phyloP scores from a whole-genome alignment of 345 rosid genomes.

The Eucalyptus regnans region DNA sequence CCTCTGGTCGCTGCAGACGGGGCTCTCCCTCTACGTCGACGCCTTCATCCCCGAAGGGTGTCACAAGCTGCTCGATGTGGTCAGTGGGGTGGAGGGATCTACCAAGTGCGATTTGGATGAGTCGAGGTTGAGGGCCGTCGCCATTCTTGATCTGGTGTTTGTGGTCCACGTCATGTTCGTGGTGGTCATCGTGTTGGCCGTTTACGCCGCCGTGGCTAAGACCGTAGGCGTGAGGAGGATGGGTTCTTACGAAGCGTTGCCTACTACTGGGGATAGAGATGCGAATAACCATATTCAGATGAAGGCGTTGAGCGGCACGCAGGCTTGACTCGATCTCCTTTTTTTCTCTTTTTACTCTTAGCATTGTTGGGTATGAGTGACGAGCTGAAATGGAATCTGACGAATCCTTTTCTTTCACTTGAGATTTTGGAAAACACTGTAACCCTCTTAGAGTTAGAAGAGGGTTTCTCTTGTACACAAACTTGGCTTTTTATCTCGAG shows the following conservation, averaged over 20 bases:
- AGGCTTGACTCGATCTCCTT: conserved; percentile 35
- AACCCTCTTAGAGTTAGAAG: neutral
- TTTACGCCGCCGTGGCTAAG: conserved; percentile 46
- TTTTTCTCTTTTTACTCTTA: neutral
- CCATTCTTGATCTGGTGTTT: conserved; percentile 72
- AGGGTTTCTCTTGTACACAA: neutral
- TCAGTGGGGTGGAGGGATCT: conserved; percentile 70
- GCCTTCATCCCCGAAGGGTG: conserved; percentile 88
- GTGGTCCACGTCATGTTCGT: conserved; percentile 61
- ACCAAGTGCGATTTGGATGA: conserved; percentile 78
- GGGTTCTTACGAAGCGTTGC: conserved; percentile 79
- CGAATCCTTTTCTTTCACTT: neutral
- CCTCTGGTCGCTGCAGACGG: conserved; percentile 81
- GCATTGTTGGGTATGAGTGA: neutral
- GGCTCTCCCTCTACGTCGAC: conserved; percentile 78
- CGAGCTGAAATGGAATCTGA: neutral
- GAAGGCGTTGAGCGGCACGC: conserved; percentile 76
- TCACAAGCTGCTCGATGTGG: conserved; percentile 64
- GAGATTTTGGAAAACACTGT: neutral
- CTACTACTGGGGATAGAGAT: conserved; percentile 18
- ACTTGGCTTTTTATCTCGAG: neutral
- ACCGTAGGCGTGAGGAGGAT: conserved; percentile 34
- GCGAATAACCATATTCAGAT: conserved; percentile 49
- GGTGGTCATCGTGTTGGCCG: conserved; percentile 34
- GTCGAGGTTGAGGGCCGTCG: conserved; percentile 66